Conservation (phyloP, 331 rosid genomes). For the Arachis monticola region DNA sequence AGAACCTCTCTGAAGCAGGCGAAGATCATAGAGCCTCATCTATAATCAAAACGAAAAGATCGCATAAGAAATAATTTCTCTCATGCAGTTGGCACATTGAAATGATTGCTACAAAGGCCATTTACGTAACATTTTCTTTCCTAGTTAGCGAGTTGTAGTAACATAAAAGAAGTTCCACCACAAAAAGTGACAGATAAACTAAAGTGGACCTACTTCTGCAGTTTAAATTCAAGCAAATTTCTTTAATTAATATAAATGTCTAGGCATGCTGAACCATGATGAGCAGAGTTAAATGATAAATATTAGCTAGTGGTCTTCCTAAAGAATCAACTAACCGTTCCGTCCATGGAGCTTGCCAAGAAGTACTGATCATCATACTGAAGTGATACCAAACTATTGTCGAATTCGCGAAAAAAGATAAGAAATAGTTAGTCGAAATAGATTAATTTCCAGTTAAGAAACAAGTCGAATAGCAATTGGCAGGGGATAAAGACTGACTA, state of each 20-base stretch:
- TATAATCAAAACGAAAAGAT: conserved; percentile 40
- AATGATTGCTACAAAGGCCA: conserved; percentile 27
- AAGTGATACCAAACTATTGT: conserved; percentile 75
- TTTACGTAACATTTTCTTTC: not conserved
- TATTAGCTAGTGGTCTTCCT: conserved; percentile 9
- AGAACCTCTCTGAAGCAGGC: conserved; percentile 76
- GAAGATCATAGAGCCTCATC: conserved; percentile 82
- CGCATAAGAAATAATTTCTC: conserved; percentile 16
- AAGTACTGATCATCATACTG: conserved; percentile 79
- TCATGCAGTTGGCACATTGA: not conserved
- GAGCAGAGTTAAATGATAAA: conserved; percentile 3
- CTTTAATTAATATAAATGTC: conserved; percentile 16
- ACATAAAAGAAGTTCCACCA: conserved; percentile 23
- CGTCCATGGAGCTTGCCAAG: conserved; percentile 97
- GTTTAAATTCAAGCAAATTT: not conserved
- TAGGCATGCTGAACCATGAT: conserved; percentile 25
- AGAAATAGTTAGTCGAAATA: conserved; percentile 30
- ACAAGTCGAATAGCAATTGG: conserved; percentile 14
- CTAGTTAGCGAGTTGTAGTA: conserved; percentile 17
- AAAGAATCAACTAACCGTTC: conserved; percentile 70
- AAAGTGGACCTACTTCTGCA: not conserved
- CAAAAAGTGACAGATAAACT: not conserved
- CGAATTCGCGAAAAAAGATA: conserved; percentile 35
- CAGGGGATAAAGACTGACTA: conserved; percentile 38
- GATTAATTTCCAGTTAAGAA: conserved; percentile 4